These are phyloP conservation scores for Rosa hybrid DNA, from an alignment of 331 rosid genomes.

Conservation along the genomic window DNA sequence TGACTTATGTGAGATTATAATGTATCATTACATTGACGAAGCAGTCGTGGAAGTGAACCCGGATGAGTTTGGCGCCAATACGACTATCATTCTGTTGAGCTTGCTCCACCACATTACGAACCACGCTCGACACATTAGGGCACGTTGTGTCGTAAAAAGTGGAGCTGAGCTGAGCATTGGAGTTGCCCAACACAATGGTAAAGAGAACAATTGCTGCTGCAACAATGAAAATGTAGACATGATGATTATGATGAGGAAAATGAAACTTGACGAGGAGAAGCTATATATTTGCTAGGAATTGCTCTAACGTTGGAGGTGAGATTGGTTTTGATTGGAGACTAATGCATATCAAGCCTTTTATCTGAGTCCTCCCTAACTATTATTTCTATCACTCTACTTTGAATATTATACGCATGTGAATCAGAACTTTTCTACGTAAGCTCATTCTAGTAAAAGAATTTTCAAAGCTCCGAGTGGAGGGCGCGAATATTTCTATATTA, in stretches of 20 bases:
- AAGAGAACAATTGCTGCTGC: not conserved
- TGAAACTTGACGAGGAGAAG: not conserved
- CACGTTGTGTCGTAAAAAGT: conserved; percentile 36
- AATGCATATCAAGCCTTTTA: not conserved
- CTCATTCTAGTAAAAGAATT: not conserved
- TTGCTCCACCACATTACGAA: conserved; percentile 23
- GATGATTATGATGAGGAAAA: not conserved
- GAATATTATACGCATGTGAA: not conserved
- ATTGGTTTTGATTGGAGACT: not conserved
- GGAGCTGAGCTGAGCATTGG: conserved; percentile 35
- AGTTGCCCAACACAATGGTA: conserved; percentile 12
- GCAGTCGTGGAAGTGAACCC: conserved; percentile 47
- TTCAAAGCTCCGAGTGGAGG: not conserved
- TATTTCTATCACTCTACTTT: not conserved
- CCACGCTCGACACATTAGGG: conserved; percentile 33
- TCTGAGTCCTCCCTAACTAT: not conserved
- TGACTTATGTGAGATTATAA: not conserved
- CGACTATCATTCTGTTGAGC: conserved; percentile 35
- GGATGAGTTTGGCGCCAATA: conserved; percentile 47
- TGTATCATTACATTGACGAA: conserved; percentile 32
- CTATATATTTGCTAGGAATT: not conserved
- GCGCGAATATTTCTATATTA: not conserved
- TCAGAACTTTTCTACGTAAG: not conserved
- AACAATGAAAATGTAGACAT: conserved; percentile 7
- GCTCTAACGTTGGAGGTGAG: not conserved